Evolutionary conservation across 208 protist species (phyloP).

Genomic region (Leishmania braziliensis): DNA sequence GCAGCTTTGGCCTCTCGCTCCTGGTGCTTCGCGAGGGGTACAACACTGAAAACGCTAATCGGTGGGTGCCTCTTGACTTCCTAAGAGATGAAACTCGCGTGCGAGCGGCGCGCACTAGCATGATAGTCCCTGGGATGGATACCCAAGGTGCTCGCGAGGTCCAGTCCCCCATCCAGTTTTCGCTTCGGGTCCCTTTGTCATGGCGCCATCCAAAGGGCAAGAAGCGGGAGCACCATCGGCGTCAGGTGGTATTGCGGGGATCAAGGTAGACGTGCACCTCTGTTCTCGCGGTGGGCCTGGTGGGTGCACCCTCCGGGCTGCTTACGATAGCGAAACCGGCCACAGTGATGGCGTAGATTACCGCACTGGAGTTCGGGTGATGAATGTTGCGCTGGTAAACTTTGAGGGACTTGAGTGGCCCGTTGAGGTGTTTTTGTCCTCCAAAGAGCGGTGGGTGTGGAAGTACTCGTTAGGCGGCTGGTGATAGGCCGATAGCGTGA

Average conservation of each 20-base stretch:
- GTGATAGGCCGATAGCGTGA: not conserved
- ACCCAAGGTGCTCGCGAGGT: not conserved
- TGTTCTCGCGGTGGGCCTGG: not conserved
- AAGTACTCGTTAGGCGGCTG: conserved; percentile 3
- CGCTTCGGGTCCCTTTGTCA: not conserved
- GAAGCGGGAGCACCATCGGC: not conserved
- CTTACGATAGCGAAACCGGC: not conserved
- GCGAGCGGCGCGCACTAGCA: not conserved
- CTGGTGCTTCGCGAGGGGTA: conserved; percentile 29
- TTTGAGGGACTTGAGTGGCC: conserved; percentile 30
- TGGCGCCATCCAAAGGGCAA: not conserved
- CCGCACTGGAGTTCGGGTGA: not conserved
- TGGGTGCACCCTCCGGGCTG: not conserved
- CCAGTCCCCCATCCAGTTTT: not conserved
- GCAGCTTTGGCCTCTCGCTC: conserved; percentile 21
- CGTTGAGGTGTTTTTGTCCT: not conserved
- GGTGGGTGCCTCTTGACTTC: conserved; percentile 29
- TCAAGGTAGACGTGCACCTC: conserved; percentile 1
- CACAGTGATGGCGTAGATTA: not conserved
- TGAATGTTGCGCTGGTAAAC: conserved; percentile 24
- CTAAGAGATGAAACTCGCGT: conserved; percentile 11
- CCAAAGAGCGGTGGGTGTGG: conserved; percentile 9
- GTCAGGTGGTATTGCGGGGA: not conserved
- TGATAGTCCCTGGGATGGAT: not conserved
- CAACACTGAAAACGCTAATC: not conserved